Evolutionary conservation across 1,284 basidiomycete genomes (phyloP).

Genomic region (Microbotryum violaceum): DNA sequence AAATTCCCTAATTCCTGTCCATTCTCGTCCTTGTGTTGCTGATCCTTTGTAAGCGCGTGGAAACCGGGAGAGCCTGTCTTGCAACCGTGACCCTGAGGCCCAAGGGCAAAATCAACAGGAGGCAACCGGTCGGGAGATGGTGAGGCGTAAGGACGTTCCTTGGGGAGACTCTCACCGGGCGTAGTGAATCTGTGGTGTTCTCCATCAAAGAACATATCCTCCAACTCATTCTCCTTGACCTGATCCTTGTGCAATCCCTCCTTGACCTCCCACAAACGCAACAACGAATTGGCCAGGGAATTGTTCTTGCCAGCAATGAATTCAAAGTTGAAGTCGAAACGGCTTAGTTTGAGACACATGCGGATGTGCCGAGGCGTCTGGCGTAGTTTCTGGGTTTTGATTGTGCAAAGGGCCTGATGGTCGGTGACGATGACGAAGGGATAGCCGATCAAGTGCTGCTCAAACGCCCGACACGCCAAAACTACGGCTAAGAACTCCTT

Average conservation of each 20-base stretch:
- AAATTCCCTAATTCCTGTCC: too few species aligned
- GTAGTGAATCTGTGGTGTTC: too few species aligned
- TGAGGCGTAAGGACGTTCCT: too few species aligned
- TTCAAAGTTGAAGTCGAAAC: constrained; percentile 10
- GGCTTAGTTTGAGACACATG: constrained; percentile 5
- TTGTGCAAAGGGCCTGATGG: constrained; percentile 15
- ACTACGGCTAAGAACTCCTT: constrained; percentile 19
- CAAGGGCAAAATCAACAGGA: too few species aligned
- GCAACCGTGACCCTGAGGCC: too few species aligned
- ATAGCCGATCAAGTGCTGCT: constrained; percentile 13
- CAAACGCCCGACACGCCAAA: not conserved
- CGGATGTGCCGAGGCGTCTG: constrained; percentile 5
- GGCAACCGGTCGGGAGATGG: too few species aligned
- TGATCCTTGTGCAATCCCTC: too few species aligned
- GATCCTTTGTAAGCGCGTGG: too few species aligned
- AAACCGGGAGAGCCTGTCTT: too few species aligned
- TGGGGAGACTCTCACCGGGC: too few species aligned
- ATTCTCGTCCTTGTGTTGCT: too few species aligned
- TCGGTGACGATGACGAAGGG: constrained; percentile 14
- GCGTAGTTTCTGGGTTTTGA: constrained; percentile 1
- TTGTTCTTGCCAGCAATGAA: constrained; percentile 12
- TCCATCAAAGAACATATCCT: too few species aligned
- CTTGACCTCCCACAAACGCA: constrained; percentile 2
- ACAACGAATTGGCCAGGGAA: constrained; percentile 7
- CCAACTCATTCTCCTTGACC: constrained; percentile 29